phyloP scores from a whole-genome alignment of 2,329 filamentous ascomycete species.

The Chrysosporium keratinophilum region DNA sequence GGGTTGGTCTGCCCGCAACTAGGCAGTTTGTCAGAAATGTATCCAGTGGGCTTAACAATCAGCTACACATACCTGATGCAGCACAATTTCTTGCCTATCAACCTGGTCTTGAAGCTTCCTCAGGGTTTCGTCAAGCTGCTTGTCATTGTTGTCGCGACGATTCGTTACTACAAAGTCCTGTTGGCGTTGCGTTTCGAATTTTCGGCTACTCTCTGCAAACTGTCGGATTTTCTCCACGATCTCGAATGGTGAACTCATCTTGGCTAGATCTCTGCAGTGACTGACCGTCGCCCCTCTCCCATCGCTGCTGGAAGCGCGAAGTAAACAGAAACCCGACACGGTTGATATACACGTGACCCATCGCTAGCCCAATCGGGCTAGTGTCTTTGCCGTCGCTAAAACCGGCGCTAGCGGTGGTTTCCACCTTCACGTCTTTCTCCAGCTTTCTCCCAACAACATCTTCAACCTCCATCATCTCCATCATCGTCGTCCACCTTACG shows the following conservation, averaged over 20 bases:
- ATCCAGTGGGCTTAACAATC: not conserved
- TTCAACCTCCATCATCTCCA: slow-evolving; percentile 10
- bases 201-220: slow-evolving; percentile 28
- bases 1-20: slow-evolving; percentile 28
- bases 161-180: slow-evolving; percentile 23
- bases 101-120: slow-evolving; percentile 52
- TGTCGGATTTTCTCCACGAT: slow-evolving; percentile 14
- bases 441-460: slow-evolving; percentile 12
- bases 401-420: slow-evolving; percentile 10
- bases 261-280: not conserved
- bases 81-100: slow-evolving; percentile 37
- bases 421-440: slow-evolving; percentile 11
- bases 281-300: not conserved
- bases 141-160: slow-evolving; percentile 27
- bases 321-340: not conserved
- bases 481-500: slow-evolving; percentile 7
- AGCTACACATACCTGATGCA: slow-evolving; percentile 34
- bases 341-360: slow-evolving; percentile 5
- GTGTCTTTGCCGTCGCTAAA: slow-evolving; percentile 7
- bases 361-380: slow-evolving; percentile 5
- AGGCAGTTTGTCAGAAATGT: not conserved
- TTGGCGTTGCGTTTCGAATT: slow-evolving; percentile 27
- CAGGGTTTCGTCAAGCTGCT: slow-evolving; percentile 53
- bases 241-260: slow-evolving; percentile 11
- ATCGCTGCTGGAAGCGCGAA: not conserved